Evolutionary conservation across 345 rosid species (phyloP), one percentile per base, ranked within the genome.

Genomic region (Brassica juncea): DNA sequence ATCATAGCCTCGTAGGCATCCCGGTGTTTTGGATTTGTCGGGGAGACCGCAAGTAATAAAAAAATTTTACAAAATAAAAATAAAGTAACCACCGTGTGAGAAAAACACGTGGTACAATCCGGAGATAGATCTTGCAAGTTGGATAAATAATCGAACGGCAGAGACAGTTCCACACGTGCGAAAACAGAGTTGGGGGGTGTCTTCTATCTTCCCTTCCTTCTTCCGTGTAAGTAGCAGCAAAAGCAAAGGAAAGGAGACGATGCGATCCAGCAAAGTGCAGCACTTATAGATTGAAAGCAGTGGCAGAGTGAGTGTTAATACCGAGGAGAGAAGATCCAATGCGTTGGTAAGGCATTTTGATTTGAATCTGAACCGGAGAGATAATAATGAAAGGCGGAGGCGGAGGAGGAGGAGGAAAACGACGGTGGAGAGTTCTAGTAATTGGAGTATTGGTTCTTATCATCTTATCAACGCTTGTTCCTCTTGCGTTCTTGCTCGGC

Each of bases 381-480:
- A 14, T 19, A 65, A 76, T 32, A 81, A 35, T 74, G 80, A 80
- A 81, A 73, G 77, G 81, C 73, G 72, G 81, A 37, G 79, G 72
- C 9, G 91, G 78, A 34, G 73, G 74, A 19, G 77, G 77, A 4
- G 82, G 85, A 6, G 93, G 87, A 47, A 94, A 94, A 74, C 82
- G 94, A 72, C 88, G 98, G 74, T 91, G 97, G 97, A 86, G 87
- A 79, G 80, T 86, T 66, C 85, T 91, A 61, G 96, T 84, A 14
- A 74, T 87, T 47, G 95, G 93, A 19, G 97, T 92, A 2, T 89
- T 91, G 66, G 87, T 89, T 68, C 99, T 94, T 42, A 94, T 94
- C 34, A 44, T 94, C 47, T 92, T 94, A 61, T 94, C 99, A 23
- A 92, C 93, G 98, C 90, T 94, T 64, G 97, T 92, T 79, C 99